Evolutionary conservation across 768 basidiomycete genomes (phyloP), one percentile per base, ranked within the genome.

Genomic region (Omphalotus guepiniiformis): DNA sequence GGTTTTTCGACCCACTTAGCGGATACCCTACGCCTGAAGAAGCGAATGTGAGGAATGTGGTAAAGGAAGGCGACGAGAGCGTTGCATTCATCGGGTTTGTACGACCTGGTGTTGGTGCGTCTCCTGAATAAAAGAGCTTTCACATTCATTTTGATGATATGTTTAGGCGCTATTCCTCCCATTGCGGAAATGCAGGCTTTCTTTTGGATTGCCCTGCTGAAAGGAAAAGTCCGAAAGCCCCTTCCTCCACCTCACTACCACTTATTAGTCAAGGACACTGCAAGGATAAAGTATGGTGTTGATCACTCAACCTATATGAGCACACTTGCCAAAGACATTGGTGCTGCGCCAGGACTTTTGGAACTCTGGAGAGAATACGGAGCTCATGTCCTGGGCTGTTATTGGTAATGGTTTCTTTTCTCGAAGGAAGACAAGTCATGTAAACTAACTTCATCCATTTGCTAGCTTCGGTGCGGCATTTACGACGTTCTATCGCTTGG

Each of bases 171-270:
- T 1, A 80, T 78, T 47, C 78, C 77, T 1, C 75, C 78, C 3
- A 76, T 83, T 40, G 71, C 80, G 1, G 81, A 83, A 58, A 76
- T 78, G 70, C 81, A 83, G 52, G 57, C 70, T 1, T 74, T 80
- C 62, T 76, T 80, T 54, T 80, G 76, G 76, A 74, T 78, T 42
- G 70, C 74, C 4, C 54, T 79, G 4, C 59, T 79, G 28, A 71
- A 72, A 51, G 65, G 67, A 3, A 58, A 65, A 39, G 64, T 79
- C 25, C 62, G 64, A 16, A 53, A 63, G 8, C 79, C 79, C 1
- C 64, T 72, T 2, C 56, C 71, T 5, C 63, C 65, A 11, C 69
- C 78, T 22, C 68, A 75, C 49, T 82, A 83, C 58, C 76, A 80
- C 54, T 66, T 83, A 9, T 67, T 83, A 7, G 68, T 75, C 5